Base-by-base conservation (phyloP, 371 early-diverging fungal species). In the Zychaea mexicana region DNA sequence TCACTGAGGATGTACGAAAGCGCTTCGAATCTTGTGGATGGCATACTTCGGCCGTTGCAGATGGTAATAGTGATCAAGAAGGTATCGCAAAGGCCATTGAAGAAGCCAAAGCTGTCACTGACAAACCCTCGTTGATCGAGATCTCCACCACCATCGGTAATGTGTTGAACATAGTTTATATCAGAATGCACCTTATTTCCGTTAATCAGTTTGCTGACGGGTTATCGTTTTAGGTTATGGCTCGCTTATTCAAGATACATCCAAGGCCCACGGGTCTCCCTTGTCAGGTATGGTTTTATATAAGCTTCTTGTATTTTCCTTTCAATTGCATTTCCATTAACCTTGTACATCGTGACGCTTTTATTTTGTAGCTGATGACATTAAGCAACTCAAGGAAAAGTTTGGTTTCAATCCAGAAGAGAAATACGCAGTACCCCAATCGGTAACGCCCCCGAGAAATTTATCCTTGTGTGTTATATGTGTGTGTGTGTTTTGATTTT, bases 21-120 rank as follows among this genome's bases (percentile, higher is more conserved):
- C 92, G 98, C 67, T 98, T 91, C 74, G 91, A 93, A 77, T 76
- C 97, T 22, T 95, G 96, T 72, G 98, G 96, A 21, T 99, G 97
- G 96, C 94, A 96, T 68, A 90, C 92, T n/a, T 83, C 77, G 58
- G 68, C 76, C 52, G 85, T 98, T 33, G 82, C 75, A 13, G 91
- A 97, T 70, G 97, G 97, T 67, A 91, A 98, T 77, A 66, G 69
- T 66, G 95, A 96, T 67, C 70, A 89, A 19, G 87, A 79, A 3
- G 82, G 78, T 24, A 89, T 99, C 52, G 76, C 85, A 52, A 68
- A 72, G 6, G 96, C 96, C 33, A 89, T 94, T 30, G 87, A 85
- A 54, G 82, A 75, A 17, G 96, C 97, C 33, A 89, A 92, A 78
- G 81, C 85, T 30, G 95, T 94, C 22, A 91, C 85, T 28, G 88